Evolutionary conservation across 306 rosid species (phyloP).

Genomic region (Vigna unguiculata): DNA sequence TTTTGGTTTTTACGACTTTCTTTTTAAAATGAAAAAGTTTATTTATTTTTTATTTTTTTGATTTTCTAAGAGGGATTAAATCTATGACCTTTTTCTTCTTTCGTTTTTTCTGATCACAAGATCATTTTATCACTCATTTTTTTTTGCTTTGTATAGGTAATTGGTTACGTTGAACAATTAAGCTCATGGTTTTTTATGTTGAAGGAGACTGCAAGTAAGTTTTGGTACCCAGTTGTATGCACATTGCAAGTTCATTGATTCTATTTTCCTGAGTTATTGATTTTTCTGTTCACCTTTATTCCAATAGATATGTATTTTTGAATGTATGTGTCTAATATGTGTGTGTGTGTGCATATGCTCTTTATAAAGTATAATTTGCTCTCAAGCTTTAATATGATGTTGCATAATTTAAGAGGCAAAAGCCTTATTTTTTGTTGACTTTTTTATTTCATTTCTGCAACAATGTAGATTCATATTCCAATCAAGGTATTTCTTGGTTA

Average conservation of each 20-base stretch:
- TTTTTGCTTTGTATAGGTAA: slow-evolving; percentile 92
- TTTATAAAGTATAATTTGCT: slow-evolving; percentile 17
- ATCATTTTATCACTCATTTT: too few species aligned
- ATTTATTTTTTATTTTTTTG: too few species aligned
- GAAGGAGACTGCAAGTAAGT: slow-evolving; percentile 95
- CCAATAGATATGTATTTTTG: background rate
- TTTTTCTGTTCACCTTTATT: slow-evolving; percentile 1
- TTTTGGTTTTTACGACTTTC: too few species aligned
- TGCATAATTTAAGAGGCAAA: too few species aligned
- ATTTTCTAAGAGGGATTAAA: too few species aligned
- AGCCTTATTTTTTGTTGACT: too few species aligned
- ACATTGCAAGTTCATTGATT: slow-evolving; percentile 29
- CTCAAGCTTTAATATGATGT: background rate
- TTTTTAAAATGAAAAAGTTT: too few species aligned
- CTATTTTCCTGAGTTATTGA: slow-evolving; percentile 34
- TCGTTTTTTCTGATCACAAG: too few species aligned
- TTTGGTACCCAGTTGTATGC: slow-evolving; percentile 31
- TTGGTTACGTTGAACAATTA: slow-evolving; percentile 96
- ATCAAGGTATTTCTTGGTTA: too few species aligned
- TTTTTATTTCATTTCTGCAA: too few species aligned
- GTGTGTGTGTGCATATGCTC: background rate
- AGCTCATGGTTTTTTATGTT: slow-evolving; percentile 96
- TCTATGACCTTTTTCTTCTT: too few species aligned
- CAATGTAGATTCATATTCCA: too few species aligned
- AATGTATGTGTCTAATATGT: background rate